A percentile compares a stretch with the other conserved stretches of the same genome.
Evolutionary conservation across 208 protist species (phyloP).

Genomic region (Trypanosoma congolense): DNA sequence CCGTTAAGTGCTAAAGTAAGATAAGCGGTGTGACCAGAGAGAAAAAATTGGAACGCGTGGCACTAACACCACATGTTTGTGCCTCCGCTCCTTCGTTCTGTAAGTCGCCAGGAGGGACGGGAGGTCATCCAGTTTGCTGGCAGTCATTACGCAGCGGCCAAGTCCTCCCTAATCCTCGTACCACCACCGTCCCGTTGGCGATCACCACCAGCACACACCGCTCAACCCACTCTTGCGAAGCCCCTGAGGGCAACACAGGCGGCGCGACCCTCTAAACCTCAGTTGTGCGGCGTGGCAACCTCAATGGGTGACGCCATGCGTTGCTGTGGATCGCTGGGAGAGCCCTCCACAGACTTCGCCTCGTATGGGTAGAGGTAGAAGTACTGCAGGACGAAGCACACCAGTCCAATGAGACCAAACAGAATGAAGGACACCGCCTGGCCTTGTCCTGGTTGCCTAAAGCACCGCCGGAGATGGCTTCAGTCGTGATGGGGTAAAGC

Average conservation of each 20-base stretch:
- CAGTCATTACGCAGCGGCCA: too few relatives aligned
- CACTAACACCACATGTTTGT: too few relatives aligned
- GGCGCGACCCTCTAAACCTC: neutral
- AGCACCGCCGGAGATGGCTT: slow-evolving; percentile 55
- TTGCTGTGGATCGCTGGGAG: neutral
- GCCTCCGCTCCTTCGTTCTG: too few relatives aligned
- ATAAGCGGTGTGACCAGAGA: too few relatives aligned
- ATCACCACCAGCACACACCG: too few relatives aligned
- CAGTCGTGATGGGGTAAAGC: slow-evolving; percentile 74
- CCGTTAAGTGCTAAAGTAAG: too few relatives aligned
- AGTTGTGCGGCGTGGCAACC: neutral
- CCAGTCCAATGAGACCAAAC: slow-evolving; percentile 59
- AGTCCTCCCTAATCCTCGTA: too few relatives aligned
- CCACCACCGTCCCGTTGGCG: too few relatives aligned
- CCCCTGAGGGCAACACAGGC: neutral
- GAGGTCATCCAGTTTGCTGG: too few relatives aligned
- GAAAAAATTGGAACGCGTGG: too few relatives aligned
- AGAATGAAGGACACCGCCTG: slow-evolving; percentile 86
- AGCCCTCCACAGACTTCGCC: neutral
- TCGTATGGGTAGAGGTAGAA: slow-evolving; percentile 77
- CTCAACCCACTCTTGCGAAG: neutral
- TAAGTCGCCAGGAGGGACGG: too few relatives aligned
- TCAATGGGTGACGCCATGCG: neutral
- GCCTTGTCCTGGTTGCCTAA: slow-evolving; percentile 71
- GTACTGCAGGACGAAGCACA: slow-evolving; percentile 68